Percentiles rank a stretch among this genome's conserved stretches.
phyloP scores from a whole-genome alignment of 345 rosid species.

The Clausena lansium region DNA sequence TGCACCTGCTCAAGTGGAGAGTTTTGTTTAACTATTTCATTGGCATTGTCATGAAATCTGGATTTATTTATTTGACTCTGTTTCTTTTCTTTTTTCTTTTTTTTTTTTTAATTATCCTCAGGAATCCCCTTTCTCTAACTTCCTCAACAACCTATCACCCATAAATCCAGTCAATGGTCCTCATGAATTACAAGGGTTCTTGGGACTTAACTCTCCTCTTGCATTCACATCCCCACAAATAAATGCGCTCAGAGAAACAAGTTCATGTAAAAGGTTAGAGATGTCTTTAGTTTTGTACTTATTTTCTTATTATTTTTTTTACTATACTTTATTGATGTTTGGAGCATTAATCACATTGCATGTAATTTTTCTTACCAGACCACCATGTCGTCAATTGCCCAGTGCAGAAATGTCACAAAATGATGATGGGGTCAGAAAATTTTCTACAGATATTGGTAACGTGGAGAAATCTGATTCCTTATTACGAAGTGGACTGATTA shows the following conservation, averaged over 20 bases:
- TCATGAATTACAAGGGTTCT: conserved; percentile 29
- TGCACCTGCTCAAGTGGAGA: not conserved
- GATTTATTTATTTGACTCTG: not conserved
- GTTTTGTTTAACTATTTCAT: not conserved
- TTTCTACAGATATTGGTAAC: conserved; percentile 4
- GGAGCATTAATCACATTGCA: conserved; percentile 6
- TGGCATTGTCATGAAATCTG: not conserved
- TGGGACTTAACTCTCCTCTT: conserved; percentile 45
- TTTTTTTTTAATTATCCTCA: not conserved
- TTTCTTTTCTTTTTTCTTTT: not conserved
- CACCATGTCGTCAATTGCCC: conserved; percentile 19
- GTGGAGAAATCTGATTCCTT: conserved; percentile 16
- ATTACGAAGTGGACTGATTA: conserved; percentile 6
- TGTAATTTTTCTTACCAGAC: conserved; percentile 28
- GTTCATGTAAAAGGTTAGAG: conserved; percentile 37
- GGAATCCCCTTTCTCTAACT: conserved; percentile 50
- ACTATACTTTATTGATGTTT: not conserved
- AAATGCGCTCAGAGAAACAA: conserved; percentile 22
- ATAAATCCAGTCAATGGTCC: conserved; percentile 30
- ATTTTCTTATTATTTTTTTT: conserved; percentile 13
- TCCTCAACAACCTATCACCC: conserved; percentile 37
- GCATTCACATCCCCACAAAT: conserved; percentile 45
- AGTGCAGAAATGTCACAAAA: conserved; percentile 14
- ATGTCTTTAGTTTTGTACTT: not conserved
- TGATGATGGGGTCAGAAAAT: conserved; percentile 17